Evolutionary conservation across 495 filamentous ascomycete species (phyloP).

Genomic region (Aspergillus baeticus): DNA sequence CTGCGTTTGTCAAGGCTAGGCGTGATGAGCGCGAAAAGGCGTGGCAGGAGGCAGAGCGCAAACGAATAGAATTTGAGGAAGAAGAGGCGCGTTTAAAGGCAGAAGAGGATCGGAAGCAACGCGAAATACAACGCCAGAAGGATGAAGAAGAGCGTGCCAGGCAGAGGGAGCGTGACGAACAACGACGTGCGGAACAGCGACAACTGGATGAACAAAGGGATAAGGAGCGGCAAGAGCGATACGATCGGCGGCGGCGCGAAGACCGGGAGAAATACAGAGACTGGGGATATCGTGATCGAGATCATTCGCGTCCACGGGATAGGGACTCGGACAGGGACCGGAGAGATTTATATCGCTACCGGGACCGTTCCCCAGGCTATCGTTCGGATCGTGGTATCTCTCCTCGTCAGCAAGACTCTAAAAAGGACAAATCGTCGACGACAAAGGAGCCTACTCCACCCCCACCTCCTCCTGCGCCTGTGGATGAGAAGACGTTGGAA

Average conservation of each 20-base stretch:
- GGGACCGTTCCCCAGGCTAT: constrained; percentile 36
- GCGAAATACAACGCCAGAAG: constrained; percentile 59
- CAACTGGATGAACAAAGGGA: constrained; percentile 51
- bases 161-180: constrained; percentile 47
- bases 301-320: constrained; percentile 29
- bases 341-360: constrained; percentile 36
- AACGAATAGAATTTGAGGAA: constrained; percentile 61
- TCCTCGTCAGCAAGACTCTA: constrained; percentile 37
- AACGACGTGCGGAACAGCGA: constrained; percentile 56
- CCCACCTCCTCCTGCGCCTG: constrained; percentile 26
- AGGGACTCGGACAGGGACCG: constrained; percentile 38
- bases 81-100: constrained; percentile 62
- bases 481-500: constrained; percentile 58
- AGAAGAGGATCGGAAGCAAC: constrained; percentile 65
- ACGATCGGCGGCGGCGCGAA: constrained; percentile 47
- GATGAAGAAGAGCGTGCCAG: constrained; percentile 58
- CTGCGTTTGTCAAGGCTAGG: constrained; percentile 64
- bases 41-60: constrained; percentile 62
- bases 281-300: constrained; percentile 34
- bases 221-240: constrained; percentile 53
- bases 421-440: constrained; percentile 38
- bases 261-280: constrained; percentile 39
- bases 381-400: constrained; percentile 39
- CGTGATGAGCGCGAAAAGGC: constrained; percentile 62
- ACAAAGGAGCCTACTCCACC: constrained; percentile 41